These are phyloP conservation scores for Phytopythium litorale DNA, from an alignment of 352 stramenopile species.

Conservation along the genomic window DNA sequence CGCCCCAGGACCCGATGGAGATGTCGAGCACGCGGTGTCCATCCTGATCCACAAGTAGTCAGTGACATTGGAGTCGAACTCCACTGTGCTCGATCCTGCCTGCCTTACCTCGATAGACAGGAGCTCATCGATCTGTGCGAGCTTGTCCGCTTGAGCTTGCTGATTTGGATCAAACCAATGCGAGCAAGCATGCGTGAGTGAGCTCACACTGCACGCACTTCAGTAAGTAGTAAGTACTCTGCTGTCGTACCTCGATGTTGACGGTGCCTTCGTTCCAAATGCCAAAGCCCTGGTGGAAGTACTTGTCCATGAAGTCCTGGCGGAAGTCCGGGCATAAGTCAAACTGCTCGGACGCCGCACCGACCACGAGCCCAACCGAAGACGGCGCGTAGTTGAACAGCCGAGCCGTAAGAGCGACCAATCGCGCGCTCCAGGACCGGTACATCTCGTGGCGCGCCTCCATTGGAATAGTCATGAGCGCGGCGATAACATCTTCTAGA, in stretches of 20 bases:
- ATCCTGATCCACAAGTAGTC: conserved; percentile 19
- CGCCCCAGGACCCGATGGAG: conserved; percentile 77
- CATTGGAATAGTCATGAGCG: conserved; percentile 78
- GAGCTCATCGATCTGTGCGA: conserved; percentile 54
- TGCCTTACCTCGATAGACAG: conserved; percentile 51
- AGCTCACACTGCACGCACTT: neutral
- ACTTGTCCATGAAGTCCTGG: conserved; percentile 68
- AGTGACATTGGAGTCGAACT: neutral
- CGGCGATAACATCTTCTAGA: conserved; percentile 69
- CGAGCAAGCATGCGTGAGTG: neutral
- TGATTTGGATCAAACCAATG: conserved; percentile 5
- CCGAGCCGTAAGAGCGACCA: conserved; percentile 65
- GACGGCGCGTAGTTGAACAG: conserved; percentile 78
- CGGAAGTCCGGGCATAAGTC: conserved; percentile 70
- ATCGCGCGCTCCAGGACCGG: conserved; percentile 74
- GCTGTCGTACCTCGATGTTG: conserved; percentile 30
- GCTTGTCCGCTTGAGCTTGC: conserved; percentile 65
- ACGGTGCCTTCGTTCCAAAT: conserved; percentile 51
- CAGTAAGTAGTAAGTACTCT: neutral
- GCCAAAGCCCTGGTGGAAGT: conserved; percentile 74
- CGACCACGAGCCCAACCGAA: conserved; percentile 63
- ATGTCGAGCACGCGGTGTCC: conserved; percentile 75
- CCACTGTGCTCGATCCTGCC: neutral
- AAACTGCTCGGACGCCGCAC: conserved; percentile 67
- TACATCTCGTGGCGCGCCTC: conserved; percentile 83